Percentiles rank a stretch among this genome's conserved stretches.
Evolutionary conservation across 1,284 basidiomycete species (phyloP).

Genomic region (Sporisorium iseilematis-ciliati): DNA sequence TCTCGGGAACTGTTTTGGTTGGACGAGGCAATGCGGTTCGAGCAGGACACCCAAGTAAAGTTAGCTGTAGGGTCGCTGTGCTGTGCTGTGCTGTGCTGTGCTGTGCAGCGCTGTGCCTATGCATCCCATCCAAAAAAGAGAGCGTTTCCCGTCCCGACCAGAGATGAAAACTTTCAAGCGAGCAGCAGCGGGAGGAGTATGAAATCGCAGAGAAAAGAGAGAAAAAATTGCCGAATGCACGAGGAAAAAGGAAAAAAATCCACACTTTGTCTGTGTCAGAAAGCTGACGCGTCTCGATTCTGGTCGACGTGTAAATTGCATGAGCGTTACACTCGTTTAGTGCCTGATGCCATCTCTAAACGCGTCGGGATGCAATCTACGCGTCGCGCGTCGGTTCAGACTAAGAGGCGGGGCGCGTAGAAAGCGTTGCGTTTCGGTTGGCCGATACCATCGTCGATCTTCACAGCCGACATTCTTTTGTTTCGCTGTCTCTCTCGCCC

Average conservation of each 20-base stretch:
- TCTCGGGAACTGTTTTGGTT: background rate
- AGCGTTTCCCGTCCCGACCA: slow-evolving; percentile 1
- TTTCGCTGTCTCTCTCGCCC: background rate
- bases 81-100: no score
- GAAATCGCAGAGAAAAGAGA: background rate
- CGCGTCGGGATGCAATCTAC: slow-evolving; percentile 22
- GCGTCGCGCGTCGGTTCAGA: slow-evolving; percentile 22
- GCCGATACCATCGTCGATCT: slow-evolving; percentile 2
- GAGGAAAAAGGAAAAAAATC: background rate
- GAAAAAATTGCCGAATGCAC: slow-evolving; percentile 24
- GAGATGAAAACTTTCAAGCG: slow-evolving; percentile 2
- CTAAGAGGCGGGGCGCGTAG: background rate
- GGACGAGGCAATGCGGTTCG: slow-evolving; percentile 6
- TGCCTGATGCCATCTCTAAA: background rate
- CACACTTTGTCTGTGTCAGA: slow-evolving; percentile 13
- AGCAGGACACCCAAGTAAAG: background rate
- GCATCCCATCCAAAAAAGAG: background rate
- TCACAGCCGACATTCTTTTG: background rate
- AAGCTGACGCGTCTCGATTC: slow-evolving; percentile 11
- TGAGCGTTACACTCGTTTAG: slow-evolving; percentile 2
- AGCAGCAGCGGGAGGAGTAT: slow-evolving; percentile 2
- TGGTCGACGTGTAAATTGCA: slow-evolving; percentile 24
- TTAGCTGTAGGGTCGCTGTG: no score
- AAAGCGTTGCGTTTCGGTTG: background rate
- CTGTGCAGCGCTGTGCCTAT: slow-evolving; percentile 4